These are phyloP conservation scores for Penicillium sp. DNA, from an alignment of 2,329 filamentous ascomycete genomes.

Conservation along the genomic window DNA sequence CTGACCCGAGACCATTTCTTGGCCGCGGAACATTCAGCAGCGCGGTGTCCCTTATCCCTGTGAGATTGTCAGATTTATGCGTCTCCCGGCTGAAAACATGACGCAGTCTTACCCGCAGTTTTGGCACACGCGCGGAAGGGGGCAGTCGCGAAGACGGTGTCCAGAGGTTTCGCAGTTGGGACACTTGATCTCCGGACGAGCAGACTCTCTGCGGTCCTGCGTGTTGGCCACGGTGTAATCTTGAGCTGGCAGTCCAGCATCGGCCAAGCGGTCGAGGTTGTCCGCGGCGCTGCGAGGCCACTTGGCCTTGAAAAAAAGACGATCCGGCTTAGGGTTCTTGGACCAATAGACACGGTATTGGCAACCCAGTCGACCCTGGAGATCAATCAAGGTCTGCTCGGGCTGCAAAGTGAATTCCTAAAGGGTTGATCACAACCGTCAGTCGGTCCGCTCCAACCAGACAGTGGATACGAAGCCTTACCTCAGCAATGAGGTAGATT, in stretches of 20 bases:
- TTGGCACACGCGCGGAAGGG: constrained; percentile 43
- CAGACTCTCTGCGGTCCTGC: constrained; percentile 12
- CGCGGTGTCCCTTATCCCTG: constrained; percentile 42
- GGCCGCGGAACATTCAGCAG: constrained; percentile 42
- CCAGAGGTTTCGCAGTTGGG: constrained; percentile 44
- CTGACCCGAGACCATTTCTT: constrained; percentile 41
- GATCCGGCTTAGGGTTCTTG: constrained; percentile 42
- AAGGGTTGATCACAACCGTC: constrained; percentile 1
- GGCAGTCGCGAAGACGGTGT: constrained; percentile 47
- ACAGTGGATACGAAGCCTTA: constrained; percentile 18
- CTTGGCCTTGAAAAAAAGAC: constrained; percentile 40
- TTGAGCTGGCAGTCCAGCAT: constrained; percentile 38
- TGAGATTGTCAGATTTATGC: constrained; percentile 14
- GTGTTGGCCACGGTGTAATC: too few species aligned
- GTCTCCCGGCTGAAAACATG: not conserved
- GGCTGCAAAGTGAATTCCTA: constrained; percentile 31
- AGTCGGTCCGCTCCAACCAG: not conserved
- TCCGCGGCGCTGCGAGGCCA: constrained; percentile 48
- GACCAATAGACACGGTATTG: constrained; percentile 48
- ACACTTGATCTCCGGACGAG: constrained; percentile 45
- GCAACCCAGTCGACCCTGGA: constrained; percentile 48
- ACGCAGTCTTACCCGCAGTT: constrained; percentile 45
- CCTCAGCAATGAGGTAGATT: constrained; percentile 49
- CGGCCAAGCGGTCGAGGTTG: constrained; percentile 46
- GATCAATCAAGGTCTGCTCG: constrained; percentile 42